Evolutionary conservation across 768 basidiomycete genomes (phyloP).

Genomic region (Phanerochaete carnosa): DNA sequence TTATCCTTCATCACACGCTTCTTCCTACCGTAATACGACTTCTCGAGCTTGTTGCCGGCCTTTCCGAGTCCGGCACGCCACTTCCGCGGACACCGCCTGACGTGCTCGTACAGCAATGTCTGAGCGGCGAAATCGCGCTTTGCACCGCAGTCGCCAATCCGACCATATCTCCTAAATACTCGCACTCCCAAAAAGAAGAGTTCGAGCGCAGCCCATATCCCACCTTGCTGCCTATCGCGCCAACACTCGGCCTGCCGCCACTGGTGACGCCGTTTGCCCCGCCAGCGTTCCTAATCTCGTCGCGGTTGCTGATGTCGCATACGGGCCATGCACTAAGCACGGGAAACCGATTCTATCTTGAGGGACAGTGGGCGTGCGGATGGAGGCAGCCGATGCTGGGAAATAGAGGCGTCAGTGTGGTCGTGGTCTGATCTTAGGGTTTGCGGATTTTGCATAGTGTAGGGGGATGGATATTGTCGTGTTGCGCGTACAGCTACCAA

Average conservation of each 20-base stretch:
- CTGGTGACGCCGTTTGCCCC: background rate
- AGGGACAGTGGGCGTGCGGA: conserved; percentile 9
- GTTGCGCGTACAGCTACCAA: no score
- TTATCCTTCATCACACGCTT: conserved; percentile 6
- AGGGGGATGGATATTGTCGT: no score
- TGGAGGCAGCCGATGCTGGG: conserved; percentile 10
- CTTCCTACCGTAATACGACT: background rate
- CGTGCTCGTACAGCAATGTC: conserved; percentile 8
- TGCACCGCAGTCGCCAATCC: background rate
- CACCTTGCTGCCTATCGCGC: background rate
- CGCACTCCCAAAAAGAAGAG: background rate
- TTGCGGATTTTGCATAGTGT: no score
- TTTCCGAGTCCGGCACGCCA: background rate
- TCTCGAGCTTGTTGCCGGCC: background rate
- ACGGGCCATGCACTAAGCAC: conserved; percentile 5
- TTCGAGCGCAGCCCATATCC: background rate
- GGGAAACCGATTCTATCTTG: background rate
- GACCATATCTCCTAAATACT: background rate
- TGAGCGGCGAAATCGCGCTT: conserved; percentile 3
- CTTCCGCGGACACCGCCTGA: conserved; percentile 1
- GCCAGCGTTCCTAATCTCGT: background rate
- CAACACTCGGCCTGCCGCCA: background rate
- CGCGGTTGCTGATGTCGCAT: conserved; percentile 6
- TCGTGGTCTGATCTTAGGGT: conserved; percentile 2
- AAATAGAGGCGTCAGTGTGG: background rate